Percentiles rank a stretch among this genome's conserved stretches.
phyloP scores from a whole-genome alignment of 2,329 filamentous ascomycete genomes.

The Microdochium nivale region DNA sequence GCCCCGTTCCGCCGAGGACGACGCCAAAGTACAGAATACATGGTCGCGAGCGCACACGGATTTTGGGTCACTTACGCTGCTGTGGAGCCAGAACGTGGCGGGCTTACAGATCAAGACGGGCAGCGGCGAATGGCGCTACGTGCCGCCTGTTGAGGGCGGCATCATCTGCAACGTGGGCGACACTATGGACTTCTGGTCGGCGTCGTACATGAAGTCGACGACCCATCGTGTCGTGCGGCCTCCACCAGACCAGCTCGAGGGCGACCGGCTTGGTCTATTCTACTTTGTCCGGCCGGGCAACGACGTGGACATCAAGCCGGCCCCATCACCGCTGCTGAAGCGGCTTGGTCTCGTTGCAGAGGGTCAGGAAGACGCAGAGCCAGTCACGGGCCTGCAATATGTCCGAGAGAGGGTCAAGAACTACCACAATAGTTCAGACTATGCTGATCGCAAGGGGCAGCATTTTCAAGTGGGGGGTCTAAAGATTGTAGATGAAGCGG shows the following conservation, averaged over 20 bases:
- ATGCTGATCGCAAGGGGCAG: slow-evolving; percentile 27
- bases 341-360: slow-evolving; percentile 15
- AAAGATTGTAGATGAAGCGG: slow-evolving; percentile 30
- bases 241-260: slow-evolving; percentile 21
- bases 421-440: slow-evolving; percentile 28
- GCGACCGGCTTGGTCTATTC: slow-evolving; percentile 22
- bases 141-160: slow-evolving; percentile 31
- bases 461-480: slow-evolving; percentile 28
- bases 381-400: slow-evolving; percentile 28
- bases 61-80: slow-evolving; percentile 40
- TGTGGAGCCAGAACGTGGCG: slow-evolving; percentile 45
- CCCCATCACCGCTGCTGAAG: slow-evolving; percentile 17
- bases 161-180: slow-evolving; percentile 34
- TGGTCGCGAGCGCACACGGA: slow-evolving; percentile 35
- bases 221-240: slow-evolving; percentile 25
- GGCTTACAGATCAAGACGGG: slow-evolving; percentile 37
- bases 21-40: slow-evolving; percentile 15
- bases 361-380: slow-evolving; percentile 13
- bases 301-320: slow-evolving; percentile 17
- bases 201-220: slow-evolving; percentile 21
- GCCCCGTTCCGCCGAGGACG: slow-evolving; percentile 30
- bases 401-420: slow-evolving; percentile 30
- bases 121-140: slow-evolving; percentile 32
- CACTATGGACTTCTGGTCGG: slow-evolving; percentile 19
- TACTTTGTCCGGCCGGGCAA: slow-evolving; percentile 27